phyloP scores from a whole-genome alignment of 2,329 filamentous ascomycete species.

The Alternaria sp. region DNA sequence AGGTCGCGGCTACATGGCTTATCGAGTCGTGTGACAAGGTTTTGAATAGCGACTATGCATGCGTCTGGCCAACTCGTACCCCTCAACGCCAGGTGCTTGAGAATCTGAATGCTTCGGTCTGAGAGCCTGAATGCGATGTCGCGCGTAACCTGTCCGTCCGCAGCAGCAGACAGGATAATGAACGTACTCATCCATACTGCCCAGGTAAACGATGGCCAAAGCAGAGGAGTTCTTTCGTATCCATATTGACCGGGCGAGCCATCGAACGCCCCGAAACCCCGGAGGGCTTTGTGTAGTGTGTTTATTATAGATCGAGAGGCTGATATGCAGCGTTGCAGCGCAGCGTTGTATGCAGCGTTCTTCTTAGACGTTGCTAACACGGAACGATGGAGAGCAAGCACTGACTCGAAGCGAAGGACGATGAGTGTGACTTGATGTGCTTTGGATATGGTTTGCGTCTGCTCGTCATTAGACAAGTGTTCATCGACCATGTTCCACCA shows the following conservation, averaged over 20 bases:
- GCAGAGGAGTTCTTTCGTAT: constrained; percentile 27
- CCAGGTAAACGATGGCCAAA: constrained; percentile 39
- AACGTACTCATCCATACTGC: constrained; percentile 36
- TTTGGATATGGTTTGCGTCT: constrained; percentile 22
- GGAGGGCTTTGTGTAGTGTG: constrained; percentile 28
- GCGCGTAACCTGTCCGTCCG: constrained; percentile 26
- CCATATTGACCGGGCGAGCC: constrained; percentile 29
- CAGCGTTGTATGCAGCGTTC: constrained; percentile 27
- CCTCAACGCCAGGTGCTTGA: constrained; percentile 29
- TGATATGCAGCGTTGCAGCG: constrained; percentile 31
- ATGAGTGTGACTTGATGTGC: constrained; percentile 31
- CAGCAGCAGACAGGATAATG: constrained; percentile 28
- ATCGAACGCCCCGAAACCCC: constrained; percentile 31
- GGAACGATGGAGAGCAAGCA: constrained; percentile 31
- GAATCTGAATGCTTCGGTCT: constrained; percentile 25
- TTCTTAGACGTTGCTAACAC: constrained; percentile 30
- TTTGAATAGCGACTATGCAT: constrained; percentile 31
- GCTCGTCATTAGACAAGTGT: constrained; percentile 24
- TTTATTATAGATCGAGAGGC: constrained; percentile 35
- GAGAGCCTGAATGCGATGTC: constrained; percentile 24
- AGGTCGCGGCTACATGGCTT: constrained; percentile 14
- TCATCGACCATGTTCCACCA: constrained; percentile 39
- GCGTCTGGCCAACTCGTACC: constrained; percentile 37
- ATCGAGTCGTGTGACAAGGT: constrained; percentile 21
- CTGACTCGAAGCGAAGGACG: constrained; percentile 30